phyloP scores from a whole-genome alignment of 495 filamentous ascomycete genomes.

The Penicillium alfredii region DNA sequence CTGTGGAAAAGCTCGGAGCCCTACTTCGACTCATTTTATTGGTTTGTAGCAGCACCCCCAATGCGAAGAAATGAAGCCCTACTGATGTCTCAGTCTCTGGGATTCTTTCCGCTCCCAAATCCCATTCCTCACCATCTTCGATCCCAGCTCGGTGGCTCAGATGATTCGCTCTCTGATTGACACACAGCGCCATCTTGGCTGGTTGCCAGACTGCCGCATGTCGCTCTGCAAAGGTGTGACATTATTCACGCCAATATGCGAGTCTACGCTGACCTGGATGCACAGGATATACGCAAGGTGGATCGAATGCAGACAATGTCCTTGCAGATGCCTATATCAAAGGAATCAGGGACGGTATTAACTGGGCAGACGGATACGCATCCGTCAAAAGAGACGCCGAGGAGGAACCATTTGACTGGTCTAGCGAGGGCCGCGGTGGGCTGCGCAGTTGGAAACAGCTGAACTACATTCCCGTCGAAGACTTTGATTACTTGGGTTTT shows the following conservation, averaged over 20 bases:
- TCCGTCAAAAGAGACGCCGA: constrained; percentile 68
- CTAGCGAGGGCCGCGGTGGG: constrained; percentile 68
- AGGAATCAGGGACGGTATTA: constrained; percentile 51
- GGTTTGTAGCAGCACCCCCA: constrained; percentile 29
- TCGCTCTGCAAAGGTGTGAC: constrained; percentile 61
- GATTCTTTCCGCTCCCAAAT: constrained; percentile 61
- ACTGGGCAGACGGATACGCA: constrained; percentile 63
- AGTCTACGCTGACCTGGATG: neutral
- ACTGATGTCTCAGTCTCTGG: constrained; percentile 39
- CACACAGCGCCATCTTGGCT: constrained; percentile 64
- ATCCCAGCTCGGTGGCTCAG: constrained; percentile 54
- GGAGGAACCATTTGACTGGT: constrained; percentile 58
- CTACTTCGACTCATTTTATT: constrained; percentile 51
- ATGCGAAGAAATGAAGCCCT: neutral
- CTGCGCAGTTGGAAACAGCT: constrained; percentile 61
- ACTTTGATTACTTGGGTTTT: constrained; percentile 65
- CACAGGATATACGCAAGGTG: constrained; percentile 56
- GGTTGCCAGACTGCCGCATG: constrained; percentile 59
- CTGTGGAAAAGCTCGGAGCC: constrained; percentile 63
- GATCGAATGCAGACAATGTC: constrained; percentile 69
- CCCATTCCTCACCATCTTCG: constrained; percentile 60
- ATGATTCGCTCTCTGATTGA: constrained; percentile 67
- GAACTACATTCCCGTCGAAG: constrained; percentile 63
- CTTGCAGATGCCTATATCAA: constrained; percentile 74
- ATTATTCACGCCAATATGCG: neutral